Evolutionary conservation across 1,139 yeast genomes (phyloP).

Genomic region (Magnusiomyces magnusii): DNA sequence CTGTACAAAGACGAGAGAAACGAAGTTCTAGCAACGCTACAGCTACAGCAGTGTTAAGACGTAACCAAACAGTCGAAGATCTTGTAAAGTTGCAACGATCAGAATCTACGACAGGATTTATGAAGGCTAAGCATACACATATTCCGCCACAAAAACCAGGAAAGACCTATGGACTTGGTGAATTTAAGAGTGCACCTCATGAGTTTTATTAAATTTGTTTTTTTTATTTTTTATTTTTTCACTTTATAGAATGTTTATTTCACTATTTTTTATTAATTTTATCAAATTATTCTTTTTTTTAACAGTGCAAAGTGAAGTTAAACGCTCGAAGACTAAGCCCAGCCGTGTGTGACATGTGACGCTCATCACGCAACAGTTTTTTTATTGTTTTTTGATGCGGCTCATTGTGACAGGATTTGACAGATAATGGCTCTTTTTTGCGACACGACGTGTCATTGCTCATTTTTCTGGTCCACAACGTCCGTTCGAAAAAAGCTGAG

Average conservation of each 20-base stretch:
- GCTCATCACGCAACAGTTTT: no score
- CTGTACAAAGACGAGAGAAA: not conserved
- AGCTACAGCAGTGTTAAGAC: not conserved
- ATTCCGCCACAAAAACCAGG: conserved; percentile 1
- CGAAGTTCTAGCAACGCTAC: not conserved
- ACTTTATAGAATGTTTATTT: conserved; percentile 1
- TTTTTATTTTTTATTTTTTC: not conserved
- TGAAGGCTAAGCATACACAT: not conserved
- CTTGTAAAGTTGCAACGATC: not conserved
- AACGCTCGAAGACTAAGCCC: no score
- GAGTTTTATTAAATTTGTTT: conserved; percentile 4
- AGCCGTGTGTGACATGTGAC: no score
- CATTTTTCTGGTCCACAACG: no score
- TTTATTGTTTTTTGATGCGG: no score
- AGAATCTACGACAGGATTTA: not conserved
- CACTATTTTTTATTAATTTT: not conserved
- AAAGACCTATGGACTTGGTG: conserved; percentile 5
- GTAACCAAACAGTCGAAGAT: conserved; percentile 5
- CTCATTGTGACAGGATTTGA: no score
- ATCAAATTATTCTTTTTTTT: not conserved
- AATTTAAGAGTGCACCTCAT: conserved; percentile 7
- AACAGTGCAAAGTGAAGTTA: no score
- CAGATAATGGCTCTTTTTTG: no score
- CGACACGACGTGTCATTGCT: no score
- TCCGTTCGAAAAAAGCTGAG: no score